phyloP scores from a whole-genome alignment of 2,329 filamentous ascomycete species.

The Colletotrichum sidae region DNA sequence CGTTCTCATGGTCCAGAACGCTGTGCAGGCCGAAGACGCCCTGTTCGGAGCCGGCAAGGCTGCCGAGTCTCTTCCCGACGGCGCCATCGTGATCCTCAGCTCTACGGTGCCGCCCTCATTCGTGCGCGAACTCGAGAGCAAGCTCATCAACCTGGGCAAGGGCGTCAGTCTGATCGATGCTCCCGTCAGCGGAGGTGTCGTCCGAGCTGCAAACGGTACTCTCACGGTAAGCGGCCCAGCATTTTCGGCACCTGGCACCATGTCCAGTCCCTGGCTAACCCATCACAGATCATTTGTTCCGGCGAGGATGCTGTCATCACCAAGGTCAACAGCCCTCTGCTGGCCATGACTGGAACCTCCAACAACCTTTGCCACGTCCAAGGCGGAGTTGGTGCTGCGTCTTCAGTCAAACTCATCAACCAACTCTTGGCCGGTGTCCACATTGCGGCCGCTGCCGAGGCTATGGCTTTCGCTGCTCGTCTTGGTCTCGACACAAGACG shows the following conservation, averaged over 20 bases:
- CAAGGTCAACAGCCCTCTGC: constrained; percentile 42
- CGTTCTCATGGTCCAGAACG: constrained; percentile 51
- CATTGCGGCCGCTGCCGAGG: constrained; percentile 66
- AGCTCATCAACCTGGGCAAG: constrained; percentile 40
- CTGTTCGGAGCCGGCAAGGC: constrained; percentile 47
- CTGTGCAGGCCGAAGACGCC: constrained; percentile 46
- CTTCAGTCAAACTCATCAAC: constrained; percentile 69
- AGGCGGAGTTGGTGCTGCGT: constrained; percentile 64
- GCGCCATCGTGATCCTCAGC: constrained; percentile 48
- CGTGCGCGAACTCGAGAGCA: constrained; percentile 39
- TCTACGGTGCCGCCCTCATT: constrained; percentile 51
- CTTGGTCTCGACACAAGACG: constrained; percentile 63
- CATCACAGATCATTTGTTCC: constrained; percentile 48
- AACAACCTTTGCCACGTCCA: constrained; percentile 58
- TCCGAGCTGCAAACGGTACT: constrained; percentile 49
- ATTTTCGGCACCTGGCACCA: background rate
- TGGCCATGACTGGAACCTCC: constrained; percentile 46
- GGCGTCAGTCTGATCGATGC: constrained; percentile 48
- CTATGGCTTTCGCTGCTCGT: constrained; percentile 65
- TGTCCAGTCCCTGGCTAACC: constrained; percentile 12
- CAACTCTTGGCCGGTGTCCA: constrained; percentile 70
- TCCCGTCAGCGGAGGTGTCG: constrained; percentile 52
- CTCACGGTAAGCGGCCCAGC: constrained; percentile 44
- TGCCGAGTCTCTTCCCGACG: constrained; percentile 41
- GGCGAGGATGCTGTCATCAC: constrained; percentile 41